Evolutionary conservation across 225 moss, liverwort and hornwort genomes (phyloP).

Genomic region (Ulota crispa): DNA sequence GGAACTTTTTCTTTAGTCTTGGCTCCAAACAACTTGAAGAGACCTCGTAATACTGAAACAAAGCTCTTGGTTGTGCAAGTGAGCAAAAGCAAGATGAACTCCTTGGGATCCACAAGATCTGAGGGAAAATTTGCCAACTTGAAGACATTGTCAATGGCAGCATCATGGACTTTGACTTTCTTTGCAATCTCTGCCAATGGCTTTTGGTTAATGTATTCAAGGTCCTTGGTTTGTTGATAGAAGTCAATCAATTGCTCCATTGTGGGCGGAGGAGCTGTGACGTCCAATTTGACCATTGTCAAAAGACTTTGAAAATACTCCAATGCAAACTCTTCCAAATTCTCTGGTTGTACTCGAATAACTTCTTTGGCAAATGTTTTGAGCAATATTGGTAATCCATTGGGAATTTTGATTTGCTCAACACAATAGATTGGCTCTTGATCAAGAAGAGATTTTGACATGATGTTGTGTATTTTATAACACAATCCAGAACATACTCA

Average conservation of each 20-base stretch:
- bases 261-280: conserved; percentile 64
- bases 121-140: conserved; percentile 88
- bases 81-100: conserved; percentile 75
- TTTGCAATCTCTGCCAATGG: conserved; percentile 59
- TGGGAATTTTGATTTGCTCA: conserved; percentile 87
- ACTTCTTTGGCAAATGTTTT: conserved; percentile 88
- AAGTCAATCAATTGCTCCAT: conserved; percentile 63
- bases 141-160: conserved; percentile 78
- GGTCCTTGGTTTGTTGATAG: conserved; percentile 70
- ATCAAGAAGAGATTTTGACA: conserved; percentile 68
- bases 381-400: conserved; percentile 76
- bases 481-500: neutral
- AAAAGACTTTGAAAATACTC: conserved; percentile 75
- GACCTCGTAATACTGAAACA: conserved; percentile 63
- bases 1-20: conserved; percentile 48
- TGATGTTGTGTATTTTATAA: neutral
- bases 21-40: conserved; percentile 88
- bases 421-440: conserved; percentile 96
- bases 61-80: conserved; percentile 70
- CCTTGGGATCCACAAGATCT: conserved; percentile 90
- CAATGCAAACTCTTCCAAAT: conserved; percentile 81
- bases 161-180: conserved; percentile 53
- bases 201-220: conserved; percentile 77
- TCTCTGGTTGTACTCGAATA: conserved; percentile 70
- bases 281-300: conserved; percentile 72